These are phyloP conservation scores for Tardiomyces depauwii DNA, from an alignment of 1,139 yeast genomes.

Conservation along the genomic window DNA sequence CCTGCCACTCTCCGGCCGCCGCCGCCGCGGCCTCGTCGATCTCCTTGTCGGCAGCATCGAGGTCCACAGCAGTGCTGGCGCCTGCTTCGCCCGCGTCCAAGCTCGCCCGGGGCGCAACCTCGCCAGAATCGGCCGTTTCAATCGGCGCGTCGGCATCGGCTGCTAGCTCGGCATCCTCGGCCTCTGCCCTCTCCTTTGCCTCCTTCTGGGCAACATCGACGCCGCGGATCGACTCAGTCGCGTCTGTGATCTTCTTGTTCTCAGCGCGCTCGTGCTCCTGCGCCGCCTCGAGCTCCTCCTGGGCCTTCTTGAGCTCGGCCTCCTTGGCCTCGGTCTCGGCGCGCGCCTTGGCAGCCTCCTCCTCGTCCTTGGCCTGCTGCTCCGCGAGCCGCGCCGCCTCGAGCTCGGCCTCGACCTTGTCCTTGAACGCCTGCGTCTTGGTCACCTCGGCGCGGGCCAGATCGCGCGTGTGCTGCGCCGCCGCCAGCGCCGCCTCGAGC, in stretches of 20 bases:
- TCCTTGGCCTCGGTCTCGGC: conserved; percentile 12
- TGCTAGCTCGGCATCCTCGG: conserved; percentile 8
- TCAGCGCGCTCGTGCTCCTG: conserved; percentile 9
- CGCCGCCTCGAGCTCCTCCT: conserved; percentile 9
- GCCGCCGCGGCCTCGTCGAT: neutral
- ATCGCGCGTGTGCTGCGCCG: conserved; percentile 17
- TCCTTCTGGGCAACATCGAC: neutral
- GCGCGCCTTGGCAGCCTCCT: conserved; percentile 11
- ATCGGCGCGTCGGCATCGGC: conserved; percentile 5
- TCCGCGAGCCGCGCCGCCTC: conserved; percentile 20
- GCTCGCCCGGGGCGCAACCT: conserved; percentile 5
- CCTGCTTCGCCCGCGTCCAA: conserved; percentile 1
- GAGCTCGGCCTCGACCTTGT: conserved; percentile 14
- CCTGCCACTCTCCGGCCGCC: neutral
- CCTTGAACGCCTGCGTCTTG: conserved; percentile 15
- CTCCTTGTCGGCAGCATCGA: conserved; percentile 2
- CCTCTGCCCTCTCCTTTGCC: conserved; percentile 11
- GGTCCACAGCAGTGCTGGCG: neutral
- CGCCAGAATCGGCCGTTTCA: conserved; percentile 10
- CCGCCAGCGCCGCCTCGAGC: conserved; percentile 15
- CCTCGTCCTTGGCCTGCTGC: conserved; percentile 17
- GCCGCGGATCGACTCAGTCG: neutral
- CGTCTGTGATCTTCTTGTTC: conserved; percentile 12
- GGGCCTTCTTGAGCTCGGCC: conserved; percentile 10
- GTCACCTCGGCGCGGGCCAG: conserved; percentile 18